These are phyloP conservation scores for Fraxinus baroniana DNA, from an alignment of 305 asterid genomes.

Conservation along the genomic window DNA sequence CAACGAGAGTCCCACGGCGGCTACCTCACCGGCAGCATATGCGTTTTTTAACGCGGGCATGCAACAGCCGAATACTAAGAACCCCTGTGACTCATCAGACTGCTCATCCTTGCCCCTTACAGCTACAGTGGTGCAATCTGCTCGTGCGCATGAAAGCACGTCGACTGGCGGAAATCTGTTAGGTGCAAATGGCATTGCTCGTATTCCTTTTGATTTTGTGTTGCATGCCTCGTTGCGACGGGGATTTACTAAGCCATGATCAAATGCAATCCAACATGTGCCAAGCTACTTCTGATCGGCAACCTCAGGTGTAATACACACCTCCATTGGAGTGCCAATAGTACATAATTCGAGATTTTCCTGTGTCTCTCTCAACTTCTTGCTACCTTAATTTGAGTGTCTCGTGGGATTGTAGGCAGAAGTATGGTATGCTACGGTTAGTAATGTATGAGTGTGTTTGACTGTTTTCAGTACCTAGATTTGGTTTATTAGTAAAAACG, in stretches of 20 bases:
- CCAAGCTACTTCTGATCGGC: slow-evolving; percentile 32
- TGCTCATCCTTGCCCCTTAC: slow-evolving; percentile 55
- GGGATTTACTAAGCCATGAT: slow-evolving; percentile 45
- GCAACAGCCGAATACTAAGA: slow-evolving; percentile 22
- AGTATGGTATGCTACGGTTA: neutral
- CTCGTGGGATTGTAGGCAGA: neutral
- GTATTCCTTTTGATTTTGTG: slow-evolving; percentile 37
- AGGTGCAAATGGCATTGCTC: slow-evolving; percentile 51
- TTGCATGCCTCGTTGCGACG: slow-evolving; percentile 41
- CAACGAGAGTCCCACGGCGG: slow-evolving; percentile 44
- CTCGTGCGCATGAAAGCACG: slow-evolving; percentile 48
- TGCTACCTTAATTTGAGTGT: neutral
- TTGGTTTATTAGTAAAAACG: neutral
- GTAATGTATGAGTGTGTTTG: neutral
- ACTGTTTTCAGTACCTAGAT: neutral
- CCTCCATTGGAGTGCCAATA: neutral
- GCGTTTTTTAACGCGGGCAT: slow-evolving; percentile 64
- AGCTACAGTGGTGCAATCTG: slow-evolving; percentile 49
- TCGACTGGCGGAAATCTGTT: slow-evolving; percentile 13
- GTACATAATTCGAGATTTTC: neutral
- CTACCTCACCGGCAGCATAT: slow-evolving; percentile 63
- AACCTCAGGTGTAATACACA: slow-evolving; percentile 27
- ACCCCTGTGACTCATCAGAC: slow-evolving; percentile 28
- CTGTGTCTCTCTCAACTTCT: neutral
- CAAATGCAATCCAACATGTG: slow-evolving; percentile 35